Conservation (phyloP, 2,329 filamentous ascomycete genomes). For the Sporothrix luriei region DNA sequence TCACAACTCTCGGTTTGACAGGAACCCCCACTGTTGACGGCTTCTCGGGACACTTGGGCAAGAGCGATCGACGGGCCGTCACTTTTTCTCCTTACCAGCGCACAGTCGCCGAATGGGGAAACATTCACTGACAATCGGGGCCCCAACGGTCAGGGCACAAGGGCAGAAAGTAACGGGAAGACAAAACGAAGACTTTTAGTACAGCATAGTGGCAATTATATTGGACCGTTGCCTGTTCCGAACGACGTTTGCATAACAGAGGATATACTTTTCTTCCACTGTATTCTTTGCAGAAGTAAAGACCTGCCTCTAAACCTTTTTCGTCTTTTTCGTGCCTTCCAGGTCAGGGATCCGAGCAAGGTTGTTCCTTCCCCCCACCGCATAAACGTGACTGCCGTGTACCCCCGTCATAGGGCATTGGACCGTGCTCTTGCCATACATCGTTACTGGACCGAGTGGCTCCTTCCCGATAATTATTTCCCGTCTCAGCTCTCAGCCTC, state of each 20-base stretch:
- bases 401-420: background rate
- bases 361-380: background rate
- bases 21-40: background rate
- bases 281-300: no score
- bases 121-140: slow-evolving; percentile 2
- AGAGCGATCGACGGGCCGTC: background rate
- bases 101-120: background rate
- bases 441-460: background rate
- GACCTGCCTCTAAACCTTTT: no score
- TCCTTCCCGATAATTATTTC: background rate
- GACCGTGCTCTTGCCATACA: background rate
- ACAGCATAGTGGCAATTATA: no score
- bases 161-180: background rate
- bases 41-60: background rate
- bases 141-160: background rate
- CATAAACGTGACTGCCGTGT: background rate
- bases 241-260: no score
- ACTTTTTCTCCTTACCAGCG: background rate
- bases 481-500: no score
- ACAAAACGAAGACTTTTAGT: background rate
- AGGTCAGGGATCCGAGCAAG: background rate
- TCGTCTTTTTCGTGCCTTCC: background rate
- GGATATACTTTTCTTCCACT: no score
- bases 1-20: background rate
- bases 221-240: background rate